Percentiles rank a stretch among this genome's conserved stretches.
Conservation (phyloP, 805 yeast genomes). For the Barnettozyma salicaria region DNA sequence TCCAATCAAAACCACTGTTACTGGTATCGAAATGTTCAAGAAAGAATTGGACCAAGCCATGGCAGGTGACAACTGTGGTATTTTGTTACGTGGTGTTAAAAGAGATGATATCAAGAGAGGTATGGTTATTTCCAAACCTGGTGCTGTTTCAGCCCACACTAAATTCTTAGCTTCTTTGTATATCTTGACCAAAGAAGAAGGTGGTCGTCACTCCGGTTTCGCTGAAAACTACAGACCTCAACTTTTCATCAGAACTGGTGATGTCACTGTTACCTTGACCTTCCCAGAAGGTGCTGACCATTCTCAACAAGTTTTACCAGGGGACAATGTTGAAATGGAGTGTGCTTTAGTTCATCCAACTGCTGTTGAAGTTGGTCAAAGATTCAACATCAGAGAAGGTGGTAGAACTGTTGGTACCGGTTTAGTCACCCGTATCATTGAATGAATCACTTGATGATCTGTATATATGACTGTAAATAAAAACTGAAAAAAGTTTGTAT, state of each 20-base stretch:
- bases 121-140: slow-evolving; percentile 94
- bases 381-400: slow-evolving; percentile 99
- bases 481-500: no score
- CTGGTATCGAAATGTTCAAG: slow-evolving; percentile 99
- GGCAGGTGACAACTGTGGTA: slow-evolving; percentile 99
- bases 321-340: slow-evolving; percentile 97
- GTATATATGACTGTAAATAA: no score
- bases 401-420: slow-evolving; percentile 99
- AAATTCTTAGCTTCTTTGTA: slow-evolving; percentile 92
- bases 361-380: slow-evolving; percentile 92
- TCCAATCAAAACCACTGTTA: slow-evolving; percentile 88
- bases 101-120: slow-evolving; percentile 97
- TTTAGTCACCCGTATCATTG: slow-evolving; percentile 86
- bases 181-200: slow-evolving; percentile 92
- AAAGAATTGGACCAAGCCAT: slow-evolving; percentile 95
- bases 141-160: slow-evolving; percentile 85
- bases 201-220: slow-evolving; percentile 98
- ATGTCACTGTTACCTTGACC: slow-evolving; percentile 82
- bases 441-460: no score
- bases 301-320: slow-evolving; percentile 90
- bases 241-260: slow-evolving; percentile 93
- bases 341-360: slow-evolving; percentile 86
- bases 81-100: slow-evolving; percentile 94
- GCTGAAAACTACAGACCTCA: slow-evolving; percentile 98
- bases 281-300: slow-evolving; percentile 87